Evolutionary conservation across 2,329 filamentous ascomycete species (phyloP).

Genomic region (Aspergillus fructus): DNA sequence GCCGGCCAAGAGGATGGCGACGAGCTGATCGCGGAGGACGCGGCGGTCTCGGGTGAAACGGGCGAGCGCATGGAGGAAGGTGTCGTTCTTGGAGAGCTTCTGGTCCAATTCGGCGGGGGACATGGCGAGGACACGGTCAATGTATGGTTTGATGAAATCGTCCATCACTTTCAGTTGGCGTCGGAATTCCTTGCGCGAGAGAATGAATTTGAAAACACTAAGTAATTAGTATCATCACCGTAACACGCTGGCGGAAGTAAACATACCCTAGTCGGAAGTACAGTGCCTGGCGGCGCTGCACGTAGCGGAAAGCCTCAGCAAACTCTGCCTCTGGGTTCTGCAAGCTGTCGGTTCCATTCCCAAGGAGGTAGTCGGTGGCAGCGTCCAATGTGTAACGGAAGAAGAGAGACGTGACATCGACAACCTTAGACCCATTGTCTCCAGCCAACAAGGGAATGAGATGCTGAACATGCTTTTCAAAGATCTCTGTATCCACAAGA

Average conservation of each 20-base stretch:
- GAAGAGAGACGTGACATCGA: constrained; percentile 76
- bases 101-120: constrained; percentile 69
- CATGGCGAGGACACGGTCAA: constrained; percentile 70
- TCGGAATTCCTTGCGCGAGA: constrained; percentile 67
- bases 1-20: constrained; percentile 79
- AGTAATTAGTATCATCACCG: neutral
- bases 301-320: constrained; percentile 76
- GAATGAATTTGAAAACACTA: constrained; percentile 59
- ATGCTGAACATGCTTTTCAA: constrained; percentile 75
- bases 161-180: constrained; percentile 68
- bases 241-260: neutral
- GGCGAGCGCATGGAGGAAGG: constrained; percentile 83
- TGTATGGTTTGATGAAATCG: constrained; percentile 73
- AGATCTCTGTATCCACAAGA: constrained; percentile 77
- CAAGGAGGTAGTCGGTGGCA: constrained; percentile 81
- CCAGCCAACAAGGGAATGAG: constrained; percentile 67
- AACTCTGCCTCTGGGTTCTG: constrained; percentile 67
- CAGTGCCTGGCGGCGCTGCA: constrained; percentile 71
- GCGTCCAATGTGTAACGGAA: constrained; percentile 82
- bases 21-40: constrained; percentile 79
- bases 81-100: constrained; percentile 70
- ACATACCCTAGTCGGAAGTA: constrained; percentile 62
- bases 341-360: constrained; percentile 65
- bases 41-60: constrained; percentile 65
- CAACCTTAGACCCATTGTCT: constrained; percentile 43